phyloP scores from a whole-genome alignment of 1,139 yeast genomes.

The Kluyveromyces marxianus region DNA sequence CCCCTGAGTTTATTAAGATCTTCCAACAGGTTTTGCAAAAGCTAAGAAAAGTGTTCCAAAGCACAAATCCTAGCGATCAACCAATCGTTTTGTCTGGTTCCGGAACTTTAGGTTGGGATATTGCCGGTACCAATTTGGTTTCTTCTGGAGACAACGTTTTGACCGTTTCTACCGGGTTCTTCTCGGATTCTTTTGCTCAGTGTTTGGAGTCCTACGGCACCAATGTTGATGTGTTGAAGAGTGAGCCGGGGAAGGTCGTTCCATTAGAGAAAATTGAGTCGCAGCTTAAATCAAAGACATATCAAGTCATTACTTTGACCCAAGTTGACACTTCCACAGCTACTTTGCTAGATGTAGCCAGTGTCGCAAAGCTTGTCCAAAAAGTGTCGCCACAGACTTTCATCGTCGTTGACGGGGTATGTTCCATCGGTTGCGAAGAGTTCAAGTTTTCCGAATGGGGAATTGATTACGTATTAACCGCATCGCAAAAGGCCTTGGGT shows the following conservation, averaged over 20 bases:
- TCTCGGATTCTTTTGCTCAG: slow-evolving; percentile 81
- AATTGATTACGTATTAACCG: slow-evolving; percentile 78
- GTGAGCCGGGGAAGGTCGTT: slow-evolving; percentile 63
- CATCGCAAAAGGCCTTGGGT: slow-evolving; percentile 93
- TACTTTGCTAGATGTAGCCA: slow-evolving; percentile 67
- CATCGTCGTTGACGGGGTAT: slow-evolving; percentile 86
- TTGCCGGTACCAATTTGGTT: slow-evolving; percentile 71
- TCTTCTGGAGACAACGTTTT: slow-evolving; percentile 53
- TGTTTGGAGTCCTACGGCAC: slow-evolving; percentile 69
- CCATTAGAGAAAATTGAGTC: slow-evolving; percentile 49
- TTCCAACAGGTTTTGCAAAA: slow-evolving; percentile 63
- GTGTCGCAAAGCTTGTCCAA: slow-evolving; percentile 54
- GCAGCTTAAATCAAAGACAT: slow-evolving; percentile 44
- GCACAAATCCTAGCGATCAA: slow-evolving; percentile 49
- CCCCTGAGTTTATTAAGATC: slow-evolving; percentile 74
- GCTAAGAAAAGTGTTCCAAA: slow-evolving; percentile 64
- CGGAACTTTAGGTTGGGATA: slow-evolving; percentile 95
- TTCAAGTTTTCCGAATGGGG: slow-evolving; percentile 88
- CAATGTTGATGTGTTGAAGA: slow-evolving; percentile 52
- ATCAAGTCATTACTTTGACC: slow-evolving; percentile 73
- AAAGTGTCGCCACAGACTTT: slow-evolving; percentile 69
- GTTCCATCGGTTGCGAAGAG: slow-evolving; percentile 86
- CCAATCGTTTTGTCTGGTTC: slow-evolving; percentile 82
- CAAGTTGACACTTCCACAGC: slow-evolving; percentile 97
- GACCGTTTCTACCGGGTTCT: slow-evolving; percentile 88